phyloP scores from a whole-genome alignment of 2,329 filamentous ascomycete species.

The Cercospora janseana region DNA sequence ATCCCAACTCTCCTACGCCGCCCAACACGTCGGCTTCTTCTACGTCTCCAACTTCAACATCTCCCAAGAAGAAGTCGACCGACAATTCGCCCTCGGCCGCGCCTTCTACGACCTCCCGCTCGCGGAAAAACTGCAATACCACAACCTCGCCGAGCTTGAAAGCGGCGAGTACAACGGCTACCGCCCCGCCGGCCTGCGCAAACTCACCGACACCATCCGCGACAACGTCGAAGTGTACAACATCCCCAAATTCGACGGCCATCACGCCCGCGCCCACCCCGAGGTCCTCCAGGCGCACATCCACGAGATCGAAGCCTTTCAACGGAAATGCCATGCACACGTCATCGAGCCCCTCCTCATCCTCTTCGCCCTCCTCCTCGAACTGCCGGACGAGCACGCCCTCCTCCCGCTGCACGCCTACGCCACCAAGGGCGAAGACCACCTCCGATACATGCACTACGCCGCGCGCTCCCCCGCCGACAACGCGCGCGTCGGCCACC shows the following conservation, averaged over 20 bases:
- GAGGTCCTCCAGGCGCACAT: slow-evolving; percentile 47
- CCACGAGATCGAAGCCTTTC: slow-evolving; percentile 57
- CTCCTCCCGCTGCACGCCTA: slow-evolving; percentile 59
- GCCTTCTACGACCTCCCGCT: slow-evolving; percentile 56
- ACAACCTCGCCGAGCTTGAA: slow-evolving; percentile 32
- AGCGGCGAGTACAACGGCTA: slow-evolving; percentile 32
- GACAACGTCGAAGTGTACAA: slow-evolving; percentile 63
- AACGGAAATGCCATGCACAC: slow-evolving; percentile 50
- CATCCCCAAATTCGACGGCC: slow-evolving; percentile 52
- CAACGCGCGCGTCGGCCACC: slow-evolving; percentile 23
- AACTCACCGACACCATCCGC: slow-evolving; percentile 23
- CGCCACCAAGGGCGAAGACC: slow-evolving; percentile 57
- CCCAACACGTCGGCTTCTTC: slow-evolving; percentile 54
- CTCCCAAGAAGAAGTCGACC: slow-evolving; percentile 57
- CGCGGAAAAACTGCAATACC: slow-evolving; percentile 59
- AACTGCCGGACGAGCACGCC: slow-evolving; percentile 58
- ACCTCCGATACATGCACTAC: slow-evolving; percentile 49
- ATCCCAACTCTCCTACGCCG: slow-evolving; percentile 52
- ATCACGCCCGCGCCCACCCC: slow-evolving; percentile 26
- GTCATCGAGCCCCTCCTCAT: slow-evolving; percentile 58
- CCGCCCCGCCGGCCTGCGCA: slow-evolving; percentile 23
- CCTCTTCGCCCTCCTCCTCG: slow-evolving; percentile 60
- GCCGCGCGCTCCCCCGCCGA: slow-evolving; percentile 27
- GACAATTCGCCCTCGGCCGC: slow-evolving; percentile 60
- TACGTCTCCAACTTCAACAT: slow-evolving; percentile 64